These are phyloP conservation scores for Scedosporium minutisporum DNA, from an alignment of 2,329 filamentous ascomycete genomes.

Conservation along the genomic window DNA sequence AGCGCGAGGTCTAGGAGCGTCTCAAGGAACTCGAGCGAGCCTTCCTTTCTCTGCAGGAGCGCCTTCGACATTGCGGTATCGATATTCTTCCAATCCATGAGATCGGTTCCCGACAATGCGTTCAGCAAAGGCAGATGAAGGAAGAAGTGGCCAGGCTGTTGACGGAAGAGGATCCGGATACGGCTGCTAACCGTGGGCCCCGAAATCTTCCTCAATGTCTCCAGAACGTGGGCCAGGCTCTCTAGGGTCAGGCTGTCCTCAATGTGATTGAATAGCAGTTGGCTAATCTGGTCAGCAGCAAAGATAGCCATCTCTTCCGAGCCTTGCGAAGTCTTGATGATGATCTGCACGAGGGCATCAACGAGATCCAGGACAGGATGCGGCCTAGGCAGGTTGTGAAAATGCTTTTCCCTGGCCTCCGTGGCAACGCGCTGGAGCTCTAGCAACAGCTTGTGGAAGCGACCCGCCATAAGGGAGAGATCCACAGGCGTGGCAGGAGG, in stretches of 20 bases:
- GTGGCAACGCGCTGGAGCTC: constrained; percentile 46
- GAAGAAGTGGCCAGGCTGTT: constrained; percentile 45
- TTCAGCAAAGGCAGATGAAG: constrained; percentile 48
- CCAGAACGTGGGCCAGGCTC: constrained; percentile 52
- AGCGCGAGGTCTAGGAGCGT: constrained; percentile 70
- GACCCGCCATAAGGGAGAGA: constrained; percentile 40
- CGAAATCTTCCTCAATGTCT: constrained; percentile 50
- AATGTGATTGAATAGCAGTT: constrained; percentile 43
- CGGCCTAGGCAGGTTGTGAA: constrained; percentile 46
- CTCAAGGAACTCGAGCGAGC: constrained; percentile 70
- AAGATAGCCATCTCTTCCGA: constrained; percentile 51
- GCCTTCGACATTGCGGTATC: constrained; percentile 66
- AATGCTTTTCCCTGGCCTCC: constrained; percentile 49
- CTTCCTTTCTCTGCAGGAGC: constrained; percentile 59
- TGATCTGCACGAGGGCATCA: constrained; percentile 50
- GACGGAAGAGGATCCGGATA: constrained; percentile 45
- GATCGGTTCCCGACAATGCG: constrained; percentile 48
- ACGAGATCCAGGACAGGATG: constrained; percentile 53
- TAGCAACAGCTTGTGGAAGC: constrained; percentile 46
- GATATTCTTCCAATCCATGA: constrained; percentile 54
- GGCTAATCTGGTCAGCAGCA: constrained; percentile 50
- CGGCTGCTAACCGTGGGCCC: constrained; percentile 43
- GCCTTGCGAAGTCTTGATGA: constrained; percentile 53
- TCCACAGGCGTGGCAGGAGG: constrained; percentile 38
- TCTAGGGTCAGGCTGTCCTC: constrained; percentile 50